Evolutionary conservation across 1,284 basidiomycete genomes (phyloP).

Genomic region (Melampsora americana): DNA sequence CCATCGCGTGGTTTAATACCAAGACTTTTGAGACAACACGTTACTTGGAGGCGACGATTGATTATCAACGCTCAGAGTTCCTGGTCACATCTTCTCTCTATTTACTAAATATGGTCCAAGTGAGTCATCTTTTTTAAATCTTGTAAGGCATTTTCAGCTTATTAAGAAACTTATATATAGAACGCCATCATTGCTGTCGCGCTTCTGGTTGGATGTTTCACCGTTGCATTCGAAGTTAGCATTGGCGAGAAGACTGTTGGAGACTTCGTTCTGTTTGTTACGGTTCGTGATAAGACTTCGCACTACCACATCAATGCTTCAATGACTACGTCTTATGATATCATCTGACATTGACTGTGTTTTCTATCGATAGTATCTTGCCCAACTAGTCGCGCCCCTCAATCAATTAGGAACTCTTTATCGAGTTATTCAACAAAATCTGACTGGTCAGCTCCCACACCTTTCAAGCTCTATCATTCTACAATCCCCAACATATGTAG

Average conservation of each 20-base stretch:
- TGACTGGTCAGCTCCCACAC: conserved; percentile 59
- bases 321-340: conserved; percentile 50
- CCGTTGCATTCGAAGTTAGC: conserved; percentile 68
- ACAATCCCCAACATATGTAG: no score
- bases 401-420: conserved; percentile 50
- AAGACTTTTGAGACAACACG: conserved; percentile 74
- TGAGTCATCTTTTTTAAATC: conserved; percentile 53
- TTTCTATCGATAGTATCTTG: conserved; percentile 22
- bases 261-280: conserved; percentile 49
- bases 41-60: conserved; percentile 68
- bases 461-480: no score
- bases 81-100: conserved; percentile 71
- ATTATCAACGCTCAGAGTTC: conserved; percentile 72
- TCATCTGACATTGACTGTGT: conserved; percentile 52
- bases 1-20: conserved; percentile 71
- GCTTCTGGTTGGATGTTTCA: conserved; percentile 71
- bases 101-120: conserved; percentile 70
- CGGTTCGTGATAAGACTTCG: conserved; percentile 45
- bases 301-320: not conserved
- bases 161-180: conserved; percentile 52
- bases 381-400: conserved; percentile 46
- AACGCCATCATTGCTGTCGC: conserved; percentile 60
- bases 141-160: not conserved
- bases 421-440: conserved; percentile 54
- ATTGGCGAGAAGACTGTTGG: conserved; percentile 55